Base-by-base conservation (phyloP, 164 flowering plant genomes). In the Magnolia sinica region DNA sequence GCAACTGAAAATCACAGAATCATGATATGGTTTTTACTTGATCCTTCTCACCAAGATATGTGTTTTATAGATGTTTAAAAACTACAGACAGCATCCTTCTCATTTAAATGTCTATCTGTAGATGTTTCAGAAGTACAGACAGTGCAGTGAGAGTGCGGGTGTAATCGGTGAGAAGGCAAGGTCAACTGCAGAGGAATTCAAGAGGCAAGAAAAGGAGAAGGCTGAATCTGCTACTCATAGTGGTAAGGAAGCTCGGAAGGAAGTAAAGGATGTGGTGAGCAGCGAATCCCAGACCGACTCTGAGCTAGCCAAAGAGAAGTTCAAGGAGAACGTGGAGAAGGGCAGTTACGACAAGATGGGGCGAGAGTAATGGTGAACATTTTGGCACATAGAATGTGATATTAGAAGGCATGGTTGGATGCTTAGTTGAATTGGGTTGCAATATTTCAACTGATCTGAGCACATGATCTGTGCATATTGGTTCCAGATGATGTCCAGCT, bases 171-270 rank as follows among this genome's bases (percentile, higher is more conserved):
- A 68, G 76, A 80, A 52, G 70, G 82, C 74, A 11, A 80, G 79
- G 14, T 76, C 82, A 50, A 80, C 82, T 2, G 79, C 79, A 19
- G 79, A 80, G 45, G 82, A 80, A 73, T 80, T 80, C 68, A 64
- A 18, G 1, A 80, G 79, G 66, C 67, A 76, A 14, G 79, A 79
- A 24, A 50, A 76, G 76, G 79, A 73, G 67, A 80, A 80, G 72
- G 79, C 78, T 1, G 76, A 73, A 31, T 29, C 71, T 11, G n/a
- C 49, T 45, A 76, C n/a, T 20, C 49, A 76, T 8, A 64, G 51
- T 18, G 74, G 66, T 13, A 63, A 76, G 23, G 72, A 79, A 37
- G 27, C 78, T 9, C 45, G 68, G 69, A 68, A 70, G 20, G 74
- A n/a, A 8, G 37, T 22, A 23, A 76, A 70, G 22, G 78, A 76